Evolutionary conservation across 768 basidiomycete species (phyloP), one percentile per base, ranked within the genome.

Genomic region (Russula compacta): DNA sequence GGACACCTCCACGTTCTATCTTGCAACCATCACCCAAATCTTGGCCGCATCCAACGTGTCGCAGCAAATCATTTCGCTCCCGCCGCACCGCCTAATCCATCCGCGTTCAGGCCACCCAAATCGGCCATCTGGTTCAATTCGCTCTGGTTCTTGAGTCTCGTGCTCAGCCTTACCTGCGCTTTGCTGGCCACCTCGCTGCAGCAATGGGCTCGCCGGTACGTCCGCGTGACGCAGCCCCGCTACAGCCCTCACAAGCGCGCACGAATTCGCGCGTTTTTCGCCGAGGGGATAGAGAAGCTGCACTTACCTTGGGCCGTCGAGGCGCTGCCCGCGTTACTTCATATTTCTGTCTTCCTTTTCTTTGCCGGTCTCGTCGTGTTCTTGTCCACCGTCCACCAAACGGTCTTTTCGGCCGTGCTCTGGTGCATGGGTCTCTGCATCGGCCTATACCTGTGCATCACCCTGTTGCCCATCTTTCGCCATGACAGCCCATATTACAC

Each of bases 271-370:
- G 56, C 60, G 11, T 61, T 61, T 42, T 61, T 61, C 43, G 55
- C 54, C 6, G 60, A 57, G 29, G 60, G 60, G 17, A 56, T 61
- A 40, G 56, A 61, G 33, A 61, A 52, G 36, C 42, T 51, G 8
- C 60, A 58, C 32, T 15, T 61, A 3, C 56, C 60, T 10, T 43
- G 55, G 54, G 56, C 54, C 12, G 54, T 58, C 48, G 56, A 61
- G 49, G 42, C 55, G 14, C 12, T 61, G 32, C 60, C 60, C n/a
- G 56, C 54, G 19, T 71, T 81, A 7, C 73, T 82, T n/a, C 80
- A 81, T 61, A 68, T 77, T 6, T 78, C 79, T 1, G 71, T 81
- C 7, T 73, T 79, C n/a, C 71, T 81, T 6, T 81, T 81, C 69
- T 76, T 83, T 67, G 73, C 77, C 32, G 77, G 78, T 36, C 71